Evolutionary conservation across 352 stramenopile genomes (phyloP).

Genomic region (Phytophthora macrochlamydospora): DNA sequence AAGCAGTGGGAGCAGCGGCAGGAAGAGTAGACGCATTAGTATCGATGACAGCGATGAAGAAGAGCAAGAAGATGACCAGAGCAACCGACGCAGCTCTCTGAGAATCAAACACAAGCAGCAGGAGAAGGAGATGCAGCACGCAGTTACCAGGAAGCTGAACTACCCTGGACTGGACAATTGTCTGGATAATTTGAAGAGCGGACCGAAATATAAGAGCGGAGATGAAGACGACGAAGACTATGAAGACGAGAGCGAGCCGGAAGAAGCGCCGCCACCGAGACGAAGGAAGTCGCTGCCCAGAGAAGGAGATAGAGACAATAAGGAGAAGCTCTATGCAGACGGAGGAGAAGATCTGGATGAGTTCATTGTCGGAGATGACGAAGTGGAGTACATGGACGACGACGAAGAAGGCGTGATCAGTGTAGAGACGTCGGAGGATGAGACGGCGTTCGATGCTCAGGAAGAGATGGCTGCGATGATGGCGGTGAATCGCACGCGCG

Average conservation of each 20-base stretch:
- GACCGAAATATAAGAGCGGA: slow-evolving; percentile 22
- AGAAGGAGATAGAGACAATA: slow-evolving; percentile 29
- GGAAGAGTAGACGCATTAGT: slow-evolving; percentile 35
- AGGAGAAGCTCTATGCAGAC: slow-evolving; percentile 51
- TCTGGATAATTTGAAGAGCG: slow-evolving; percentile 44
- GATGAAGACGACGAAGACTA: slow-evolving; percentile 28
- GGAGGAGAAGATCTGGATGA: slow-evolving; percentile 75
- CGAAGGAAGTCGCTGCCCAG: slow-evolving; percentile 24
- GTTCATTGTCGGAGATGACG: slow-evolving; percentile 80
- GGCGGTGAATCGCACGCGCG: slow-evolving; percentile 51
- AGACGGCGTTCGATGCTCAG: slow-evolving; percentile 42
- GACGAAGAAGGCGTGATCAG: slow-evolving; percentile 78
- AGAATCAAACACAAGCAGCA: slow-evolving; percentile 63
- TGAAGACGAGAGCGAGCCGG: slow-evolving; percentile 38
- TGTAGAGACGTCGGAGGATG: slow-evolving; percentile 54
- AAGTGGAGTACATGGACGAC: slow-evolving; percentile 89
- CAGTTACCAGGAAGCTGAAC: slow-evolving; percentile 52
- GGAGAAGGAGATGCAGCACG: slow-evolving; percentile 47
- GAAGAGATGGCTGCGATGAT: slow-evolving; percentile 48
- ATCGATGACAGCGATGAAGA: slow-evolving; percentile 76
- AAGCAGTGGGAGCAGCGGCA: slow-evolving; percentile 20
- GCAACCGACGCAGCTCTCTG: slow-evolving; percentile 55
- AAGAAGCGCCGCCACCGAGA: slow-evolving; percentile 19
- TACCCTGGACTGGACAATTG: slow-evolving; percentile 76
- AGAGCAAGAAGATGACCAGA: slow-evolving; percentile 8